Conservation (phyloP, 441 rosid species). For the Populus hybrid region DNA sequence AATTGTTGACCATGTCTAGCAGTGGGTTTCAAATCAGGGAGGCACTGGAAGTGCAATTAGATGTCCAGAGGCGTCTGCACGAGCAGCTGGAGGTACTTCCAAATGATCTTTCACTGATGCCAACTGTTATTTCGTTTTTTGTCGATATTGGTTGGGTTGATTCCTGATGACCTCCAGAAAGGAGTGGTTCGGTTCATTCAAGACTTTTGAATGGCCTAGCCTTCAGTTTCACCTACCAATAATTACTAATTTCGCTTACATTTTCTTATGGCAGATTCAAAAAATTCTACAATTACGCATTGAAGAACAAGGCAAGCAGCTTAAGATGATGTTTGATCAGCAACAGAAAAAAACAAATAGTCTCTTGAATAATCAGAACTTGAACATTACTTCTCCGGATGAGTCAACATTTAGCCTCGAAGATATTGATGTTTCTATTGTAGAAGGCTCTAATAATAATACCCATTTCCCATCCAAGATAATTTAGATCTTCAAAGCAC, state of each 20-base stretch:
- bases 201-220: not conserved
- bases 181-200: not conserved
- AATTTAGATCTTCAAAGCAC: constrained; percentile 40
- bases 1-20: constrained; percentile 19
- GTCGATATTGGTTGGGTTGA: not conserved
- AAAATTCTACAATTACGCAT: constrained; percentile 66
- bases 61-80: constrained; percentile 81
- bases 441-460: constrained; percentile 42
- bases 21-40: constrained; percentile 69
- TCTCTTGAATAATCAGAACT: constrained; percentile 30
- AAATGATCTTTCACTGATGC: too few species aligned
- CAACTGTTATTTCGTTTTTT: too few species aligned
- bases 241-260: not conserved
- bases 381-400: constrained; percentile 21
- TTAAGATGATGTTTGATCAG: constrained; percentile 74
- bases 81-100: constrained; percentile 77
- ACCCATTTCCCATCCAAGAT: constrained; percentile 55
- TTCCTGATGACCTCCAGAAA: not conserved
- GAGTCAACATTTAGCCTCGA: constrained; percentile 29
- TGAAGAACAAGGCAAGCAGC: constrained; percentile 83
- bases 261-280: constrained; percentile 45
- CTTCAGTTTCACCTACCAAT: not conserved
- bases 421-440: constrained; percentile 41
- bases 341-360: constrained; percentile 52
- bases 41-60: constrained; percentile 74